Conservation (phyloP, 2,329 filamentous ascomycete species). For the Xylariaceae sp. region DNA sequence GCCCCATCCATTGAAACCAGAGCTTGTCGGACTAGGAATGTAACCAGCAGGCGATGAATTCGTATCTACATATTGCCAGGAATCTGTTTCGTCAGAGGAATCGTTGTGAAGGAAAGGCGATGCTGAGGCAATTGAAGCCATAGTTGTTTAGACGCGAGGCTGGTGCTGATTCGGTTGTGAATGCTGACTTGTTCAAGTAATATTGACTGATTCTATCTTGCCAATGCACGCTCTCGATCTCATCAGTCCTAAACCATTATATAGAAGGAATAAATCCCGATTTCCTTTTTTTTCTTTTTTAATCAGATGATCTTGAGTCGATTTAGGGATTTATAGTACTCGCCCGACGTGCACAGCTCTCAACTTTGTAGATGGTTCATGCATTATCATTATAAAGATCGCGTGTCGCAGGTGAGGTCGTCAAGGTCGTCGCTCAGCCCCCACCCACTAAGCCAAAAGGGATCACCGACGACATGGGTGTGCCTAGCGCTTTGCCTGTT, state of each 20-base stretch:
- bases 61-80: slow-evolving; percentile 32
- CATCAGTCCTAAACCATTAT: too few species aligned
- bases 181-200: too few species aligned
- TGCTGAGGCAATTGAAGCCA: slow-evolving; percentile 33
- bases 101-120: slow-evolving; percentile 28
- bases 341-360: too few species aligned
- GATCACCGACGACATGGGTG: slow-evolving; percentile 27
- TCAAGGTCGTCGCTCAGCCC: slow-evolving; percentile 9
- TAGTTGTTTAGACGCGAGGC: slow-evolving; percentile 12
- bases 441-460: slow-evolving; percentile 25
- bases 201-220: too few species aligned
- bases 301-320: too few species aligned
- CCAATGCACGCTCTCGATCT: too few species aligned
- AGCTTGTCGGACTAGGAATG: slow-evolving; percentile 47
- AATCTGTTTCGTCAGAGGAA: slow-evolving; percentile 32
- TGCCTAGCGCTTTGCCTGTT: slow-evolving; percentile 20
- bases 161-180: not conserved
- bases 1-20: slow-evolving; percentile 49
- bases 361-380: too few species aligned
- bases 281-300: too few species aligned
- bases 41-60: slow-evolving; percentile 37
- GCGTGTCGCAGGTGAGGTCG: not conserved
- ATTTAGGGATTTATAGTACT: too few species aligned
- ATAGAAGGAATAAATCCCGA: too few species aligned
- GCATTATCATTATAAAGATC: too few species aligned